Evolutionary conservation across 192 early-diverging fungal genomes (phyloP).

Genomic region (Coemansia furcata): DNA sequence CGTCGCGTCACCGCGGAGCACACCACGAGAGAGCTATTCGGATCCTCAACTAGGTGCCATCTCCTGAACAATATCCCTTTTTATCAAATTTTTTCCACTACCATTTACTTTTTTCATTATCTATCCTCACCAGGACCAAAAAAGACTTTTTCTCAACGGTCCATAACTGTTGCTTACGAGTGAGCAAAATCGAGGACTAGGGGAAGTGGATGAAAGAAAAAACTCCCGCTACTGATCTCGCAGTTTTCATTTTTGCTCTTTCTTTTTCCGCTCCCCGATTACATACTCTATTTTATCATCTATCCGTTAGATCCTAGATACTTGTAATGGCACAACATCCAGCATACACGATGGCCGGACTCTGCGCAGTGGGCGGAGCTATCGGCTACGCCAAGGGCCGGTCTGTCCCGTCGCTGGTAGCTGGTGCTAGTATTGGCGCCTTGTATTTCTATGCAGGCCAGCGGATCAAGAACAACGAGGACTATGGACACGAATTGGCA

Average conservation of each 20-base stretch:
- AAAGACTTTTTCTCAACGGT: not conserved
- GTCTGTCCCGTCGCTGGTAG: conserved; percentile 44
- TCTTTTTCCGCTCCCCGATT: not conserved
- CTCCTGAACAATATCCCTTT: not conserved
- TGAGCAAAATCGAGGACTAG: not conserved
- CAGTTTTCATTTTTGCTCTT: not conserved
- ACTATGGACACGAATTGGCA: conserved; percentile 43
- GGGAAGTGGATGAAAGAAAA: not conserved
- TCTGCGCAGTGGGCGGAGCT: conserved; percentile 43
- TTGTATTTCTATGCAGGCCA: conserved; percentile 33
- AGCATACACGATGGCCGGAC: conserved; percentile 43
- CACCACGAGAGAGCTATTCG: conserved; percentile 35
- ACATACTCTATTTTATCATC: not conserved
- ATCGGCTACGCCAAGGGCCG: conserved; percentile 50
- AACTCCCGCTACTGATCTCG: no score
- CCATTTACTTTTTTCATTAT: not conserved
- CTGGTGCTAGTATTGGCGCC: conserved; percentile 41
- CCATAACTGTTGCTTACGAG: not conserved
- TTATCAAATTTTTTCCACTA: not conserved
- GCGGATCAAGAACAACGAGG: conserved; percentile 40
- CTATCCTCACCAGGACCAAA: not conserved
- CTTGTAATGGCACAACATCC: conserved; percentile 43
- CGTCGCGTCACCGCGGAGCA: conserved; percentile 29
- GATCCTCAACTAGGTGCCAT: conserved; percentile 23
- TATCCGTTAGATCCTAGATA: not conserved